These are phyloP conservation scores for Trifolium fragiferum DNA, from an alignment of 306 rosid genomes.

Conservation along the genomic window DNA sequence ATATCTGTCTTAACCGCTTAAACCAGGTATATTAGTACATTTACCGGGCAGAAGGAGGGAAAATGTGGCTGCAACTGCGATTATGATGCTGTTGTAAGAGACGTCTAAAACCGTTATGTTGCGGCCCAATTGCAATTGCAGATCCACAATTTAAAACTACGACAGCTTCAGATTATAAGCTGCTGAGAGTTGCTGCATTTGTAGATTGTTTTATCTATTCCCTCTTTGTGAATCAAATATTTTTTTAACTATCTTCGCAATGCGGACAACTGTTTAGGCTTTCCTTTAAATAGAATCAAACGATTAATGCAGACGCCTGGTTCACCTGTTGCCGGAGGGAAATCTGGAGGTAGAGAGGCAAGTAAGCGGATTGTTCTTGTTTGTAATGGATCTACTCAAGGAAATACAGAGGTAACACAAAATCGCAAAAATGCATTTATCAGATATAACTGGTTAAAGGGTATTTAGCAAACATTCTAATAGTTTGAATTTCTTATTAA, in stretches of 20 bases:
- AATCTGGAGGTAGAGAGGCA: constrained; percentile 79
- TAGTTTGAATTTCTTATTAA: constrained; percentile 7
- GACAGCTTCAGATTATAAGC: constrained; percentile 27
- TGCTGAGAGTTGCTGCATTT: constrained; percentile 7
- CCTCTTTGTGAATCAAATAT: neutral
- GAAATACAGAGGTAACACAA: constrained; percentile 59
- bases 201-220: constrained; percentile 34
- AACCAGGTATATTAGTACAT: constrained; percentile 69
- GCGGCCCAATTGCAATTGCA: neutral
- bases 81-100: neutral
- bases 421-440: constrained; percentile 32
- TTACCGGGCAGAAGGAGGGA: neutral
- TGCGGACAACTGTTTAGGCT: constrained; percentile 37
- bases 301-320: constrained; percentile 84
- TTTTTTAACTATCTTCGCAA: neutral
- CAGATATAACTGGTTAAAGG: constrained; percentile 19
- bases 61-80: neutral
- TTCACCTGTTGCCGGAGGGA: constrained; percentile 80
- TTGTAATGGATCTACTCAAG: constrained; percentile 75
- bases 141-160: neutral
- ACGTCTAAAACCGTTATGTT: neutral
- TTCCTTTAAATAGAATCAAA: constrained; percentile 46
- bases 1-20: constrained; percentile 84
- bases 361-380: constrained; percentile 70
- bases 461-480: neutral